Evolutionary conservation across 2,329 filamentous ascomycete genomes (phyloP), one percentile per base, ranked within the genome.

Genomic region (Aspergillus amoenus): DNA sequence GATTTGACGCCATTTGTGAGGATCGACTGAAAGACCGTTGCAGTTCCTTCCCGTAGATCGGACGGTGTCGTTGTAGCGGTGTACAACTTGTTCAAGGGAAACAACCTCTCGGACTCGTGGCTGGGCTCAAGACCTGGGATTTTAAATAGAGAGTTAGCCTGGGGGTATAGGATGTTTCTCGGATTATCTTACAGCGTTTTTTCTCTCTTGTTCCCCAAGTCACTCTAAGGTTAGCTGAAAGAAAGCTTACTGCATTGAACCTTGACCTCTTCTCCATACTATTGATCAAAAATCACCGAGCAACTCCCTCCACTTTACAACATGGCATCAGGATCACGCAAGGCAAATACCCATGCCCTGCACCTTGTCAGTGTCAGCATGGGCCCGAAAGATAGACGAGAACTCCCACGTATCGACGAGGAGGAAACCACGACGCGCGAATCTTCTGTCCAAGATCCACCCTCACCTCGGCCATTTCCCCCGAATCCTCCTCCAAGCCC

Each of bases 401-500:
- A 24, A 18, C 50, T n/a, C 9, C n/a, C 24, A 6, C 30, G 48
- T 13, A 21, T 27, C 40, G 48, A 27, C 47, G 42, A 37, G 27
- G 48, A 51, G 27, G 37, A 40, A 18, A 47, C 49, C 43, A 41
- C 48, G 13, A 44, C 50, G 32, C 32, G 39, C 34, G 32, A 54
- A 13, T 53, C 44, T 40, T 64, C 61, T 2, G 62, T 63, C 12
- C 59, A 66, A 50, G 64, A 66, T 52, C 68, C 70, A 24, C 65
- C 68, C 34, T 70, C 70, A 32, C 69, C 70, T 7, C 61, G 68
- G 15, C 74, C 73, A 41, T 71, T 68, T 21, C 74, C 74, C 47
- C 70, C 73, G 17, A 74, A 76, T 56, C 74, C 74, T 21, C 74
- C 74, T 40, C 73, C 73, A 43, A 76, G 74, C 56, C 74, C 74